Base-by-base conservation (phyloP, 805 yeast genomes). In the Ogataea nakhonphanomensis region DNA sequence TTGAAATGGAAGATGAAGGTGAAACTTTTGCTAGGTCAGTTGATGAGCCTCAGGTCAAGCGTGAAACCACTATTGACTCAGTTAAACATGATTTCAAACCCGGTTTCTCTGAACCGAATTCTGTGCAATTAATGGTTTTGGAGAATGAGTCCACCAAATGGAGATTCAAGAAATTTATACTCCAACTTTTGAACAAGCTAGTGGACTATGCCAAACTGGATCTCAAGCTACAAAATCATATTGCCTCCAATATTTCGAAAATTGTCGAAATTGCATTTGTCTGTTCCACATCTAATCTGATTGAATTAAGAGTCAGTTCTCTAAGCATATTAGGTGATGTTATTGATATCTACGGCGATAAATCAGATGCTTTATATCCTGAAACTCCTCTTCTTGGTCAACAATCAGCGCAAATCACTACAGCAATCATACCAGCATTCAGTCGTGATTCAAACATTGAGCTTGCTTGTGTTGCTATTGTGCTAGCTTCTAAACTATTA, bases 341-440 rank as follows among this genome's bases (percentile, higher is more conserved):
- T 2, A 66, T 93, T 23, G 71, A 67, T 7, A 64, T 74, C 1
- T 84, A 77, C 60, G 80, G 88, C 0, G 70, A 71, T 20, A 61
- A 79, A 35, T 73, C 68, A 8, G 96, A 85, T 56, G 88, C 91
- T 0, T 73, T 84, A 22, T 82, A 80, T 51, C 82, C 86, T 0
- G 79, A 80, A 3, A 74, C 75, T 11, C 75, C 91, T 0, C 70
- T 89, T 8, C 65, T 91, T 30, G 95, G 86, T 49, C 97, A 90
- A 61, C 95, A 85, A 54, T 96, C 93, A 54, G 98, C 98, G 0
- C 96, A 88, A 52, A 86, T 93, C 8, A 81, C 86, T 8, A 82
- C 95, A 43, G 95, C 98, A 0, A 69, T 91, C 41, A 75, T 88
- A 35, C 96, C 97, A 0, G 87, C 95, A 8, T 91, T 93, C 63